These are phyloP conservation scores for Chlamydomonas eustigma DNA, from an alignment of 139 green algal genomes.

Conservation along the genomic window DNA sequence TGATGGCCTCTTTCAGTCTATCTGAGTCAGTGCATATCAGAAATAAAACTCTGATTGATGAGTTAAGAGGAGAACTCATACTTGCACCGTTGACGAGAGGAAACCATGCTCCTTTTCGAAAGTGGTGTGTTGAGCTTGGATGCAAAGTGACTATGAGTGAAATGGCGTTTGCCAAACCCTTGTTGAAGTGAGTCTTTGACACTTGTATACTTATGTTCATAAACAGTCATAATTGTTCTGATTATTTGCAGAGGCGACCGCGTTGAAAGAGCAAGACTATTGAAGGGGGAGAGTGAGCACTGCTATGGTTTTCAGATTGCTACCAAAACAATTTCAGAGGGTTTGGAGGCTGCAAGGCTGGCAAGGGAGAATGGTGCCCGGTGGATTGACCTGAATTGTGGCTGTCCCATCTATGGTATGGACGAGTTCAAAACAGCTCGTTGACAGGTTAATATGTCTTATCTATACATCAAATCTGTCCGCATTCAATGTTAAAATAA, in stretches of 20 bases:
- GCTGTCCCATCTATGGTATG: conserved; percentile 46
- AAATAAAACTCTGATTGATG: not conserved
- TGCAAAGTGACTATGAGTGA: conserved; percentile 66
- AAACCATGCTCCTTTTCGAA: conserved; percentile 13
- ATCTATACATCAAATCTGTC: no score
- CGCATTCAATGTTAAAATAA: no score
- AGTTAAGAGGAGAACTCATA: conserved; percentile 9
- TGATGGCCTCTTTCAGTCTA: not conserved
- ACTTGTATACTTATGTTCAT: not conserved
- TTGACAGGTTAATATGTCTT: not conserved
- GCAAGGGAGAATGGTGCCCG: conserved; percentile 52
- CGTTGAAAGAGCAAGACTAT: conserved; percentile 48
- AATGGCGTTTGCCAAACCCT: conserved; percentile 69
- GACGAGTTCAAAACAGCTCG: not conserved
- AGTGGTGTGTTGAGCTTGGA: not conserved
- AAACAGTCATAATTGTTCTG: not conserved
- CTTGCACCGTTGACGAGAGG: conserved; percentile 7
- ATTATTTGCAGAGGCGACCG: conserved; percentile 32
- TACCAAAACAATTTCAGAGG: conserved; percentile 76
- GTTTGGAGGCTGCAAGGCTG: conserved; percentile 45
- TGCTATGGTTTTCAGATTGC: conserved; percentile 66
- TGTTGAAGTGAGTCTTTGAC: conserved; percentile 45
- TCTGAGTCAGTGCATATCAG: not conserved
- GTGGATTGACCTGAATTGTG: conserved; percentile 84
- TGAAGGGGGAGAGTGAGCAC: conserved; percentile 37